A percentile compares a stretch with the other conserved stretches of the same genome.
These are phyloP conservation scores for Fusarium pilosicola DNA, from an alignment of 2,329 filamentous ascomycete genomes.

Conservation along the genomic window DNA sequence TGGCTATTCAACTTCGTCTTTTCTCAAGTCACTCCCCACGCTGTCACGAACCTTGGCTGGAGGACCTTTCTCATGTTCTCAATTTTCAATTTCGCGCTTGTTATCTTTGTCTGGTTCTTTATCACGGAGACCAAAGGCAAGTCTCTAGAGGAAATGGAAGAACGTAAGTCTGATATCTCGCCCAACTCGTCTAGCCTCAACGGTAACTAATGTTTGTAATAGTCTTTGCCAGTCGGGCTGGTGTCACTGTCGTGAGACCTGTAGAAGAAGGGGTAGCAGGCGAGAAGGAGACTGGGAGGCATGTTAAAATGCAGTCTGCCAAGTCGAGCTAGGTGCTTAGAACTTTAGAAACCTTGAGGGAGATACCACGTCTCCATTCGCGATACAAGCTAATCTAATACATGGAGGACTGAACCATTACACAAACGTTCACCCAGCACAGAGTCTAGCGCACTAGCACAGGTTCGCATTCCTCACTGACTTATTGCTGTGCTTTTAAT, in stretches of 20 bases:
- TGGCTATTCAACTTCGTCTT: neutral
- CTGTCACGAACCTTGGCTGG: neutral
- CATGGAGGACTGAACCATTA: neutral
- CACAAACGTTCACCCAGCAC: too few species aligned
- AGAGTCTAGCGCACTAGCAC: neutral
- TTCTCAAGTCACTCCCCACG: neutral
- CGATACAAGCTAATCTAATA: neutral
- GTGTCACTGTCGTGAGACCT: neutral
- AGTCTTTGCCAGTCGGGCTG: neutral
- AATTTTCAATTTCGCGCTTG: neutral
- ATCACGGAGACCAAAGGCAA: neutral
- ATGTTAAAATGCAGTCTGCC: neutral
- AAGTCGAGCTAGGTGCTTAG: neutral
- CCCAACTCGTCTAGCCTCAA: neutral
- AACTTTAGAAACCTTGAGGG: rapidly evolving
- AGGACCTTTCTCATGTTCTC: neutral
- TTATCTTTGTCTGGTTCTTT: neutral
- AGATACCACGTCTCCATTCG: too few species aligned
- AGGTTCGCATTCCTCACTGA: too few species aligned
- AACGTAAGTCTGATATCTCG: neutral
- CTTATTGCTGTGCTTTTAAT: too few species aligned
- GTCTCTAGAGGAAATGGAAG: neutral
- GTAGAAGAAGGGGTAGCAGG: neutral
- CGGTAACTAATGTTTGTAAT: neutral
- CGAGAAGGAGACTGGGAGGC: neutral